Evolutionary conservation across 2,329 filamentous ascomycete species (phyloP).

Genomic region (Microcyclosporella mali): DNA sequence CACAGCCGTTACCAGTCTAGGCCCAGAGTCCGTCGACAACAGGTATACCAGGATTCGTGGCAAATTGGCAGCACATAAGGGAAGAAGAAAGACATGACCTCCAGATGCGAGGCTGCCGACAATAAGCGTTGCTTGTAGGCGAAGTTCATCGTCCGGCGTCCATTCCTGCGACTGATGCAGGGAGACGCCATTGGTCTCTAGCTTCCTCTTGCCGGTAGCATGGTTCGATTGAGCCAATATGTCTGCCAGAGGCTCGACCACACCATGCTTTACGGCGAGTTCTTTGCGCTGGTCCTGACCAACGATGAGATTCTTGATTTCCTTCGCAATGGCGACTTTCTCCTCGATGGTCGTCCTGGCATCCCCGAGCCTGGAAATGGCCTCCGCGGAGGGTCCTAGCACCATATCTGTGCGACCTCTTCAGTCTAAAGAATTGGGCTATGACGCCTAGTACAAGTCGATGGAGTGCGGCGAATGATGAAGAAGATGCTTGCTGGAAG

Average conservation of each 20-base stretch:
- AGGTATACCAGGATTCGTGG: constrained; percentile 66
- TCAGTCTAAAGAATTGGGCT: too few relatives aligned
- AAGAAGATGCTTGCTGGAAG: too few relatives aligned
- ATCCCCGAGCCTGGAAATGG: constrained; percentile 10
- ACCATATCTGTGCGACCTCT: constrained; percentile 5
- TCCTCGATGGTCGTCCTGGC: constrained; percentile 30
- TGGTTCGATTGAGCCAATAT: constrained; percentile 43
- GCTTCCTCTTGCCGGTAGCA: constrained; percentile 44
- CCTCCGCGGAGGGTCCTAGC: constrained; percentile 13
- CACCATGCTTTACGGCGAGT: constrained; percentile 63
- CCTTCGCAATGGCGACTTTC: constrained; percentile 53
- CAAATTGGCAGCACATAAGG: constrained; percentile 62
- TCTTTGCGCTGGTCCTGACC: constrained; percentile 86
- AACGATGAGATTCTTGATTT: constrained; percentile 81
- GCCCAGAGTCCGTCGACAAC: constrained; percentile 54
- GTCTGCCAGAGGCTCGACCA: constrained; percentile 56
- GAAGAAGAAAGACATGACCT: constrained; percentile 73
- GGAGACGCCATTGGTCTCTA: constrained; percentile 43
- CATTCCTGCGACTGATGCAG: constrained; percentile 34
- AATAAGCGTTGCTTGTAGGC: constrained; percentile 76
- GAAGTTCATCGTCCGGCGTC: constrained; percentile 60
- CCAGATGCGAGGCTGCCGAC: constrained; percentile 79
- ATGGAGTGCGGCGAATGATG: too few relatives aligned
- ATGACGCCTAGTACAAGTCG: too few relatives aligned
- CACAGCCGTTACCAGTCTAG: constrained; percentile 64